Evolutionary conservation across 345 rosid genomes (phyloP).

Genomic region (Geranium rotundifolium): DNA sequence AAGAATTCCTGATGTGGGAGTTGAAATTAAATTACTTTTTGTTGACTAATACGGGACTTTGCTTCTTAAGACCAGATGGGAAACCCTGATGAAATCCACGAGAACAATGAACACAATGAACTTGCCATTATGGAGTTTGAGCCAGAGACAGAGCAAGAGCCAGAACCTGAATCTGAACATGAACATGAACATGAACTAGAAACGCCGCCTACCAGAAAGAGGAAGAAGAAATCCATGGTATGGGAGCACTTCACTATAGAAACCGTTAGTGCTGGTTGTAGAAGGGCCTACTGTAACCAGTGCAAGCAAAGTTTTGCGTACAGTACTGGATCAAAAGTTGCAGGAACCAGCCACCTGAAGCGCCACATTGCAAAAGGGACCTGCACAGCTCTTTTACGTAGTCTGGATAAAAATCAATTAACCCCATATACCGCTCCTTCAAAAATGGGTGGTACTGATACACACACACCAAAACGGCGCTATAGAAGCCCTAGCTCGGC

Average conservation of each 20-base stretch:
- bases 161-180: neutral
- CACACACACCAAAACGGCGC: conserved; percentile 48
- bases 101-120: conserved; percentile 14
- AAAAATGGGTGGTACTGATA: conserved; percentile 15
- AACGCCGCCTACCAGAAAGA: conserved; percentile 39
- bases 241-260: conserved; percentile 91
- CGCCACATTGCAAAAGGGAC: conserved; percentile 89
- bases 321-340: conserved; percentile 84
- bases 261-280: conserved; percentile 50
- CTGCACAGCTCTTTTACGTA: conserved; percentile 53
- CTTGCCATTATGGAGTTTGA: conserved; percentile 6
- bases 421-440: conserved; percentile 33
- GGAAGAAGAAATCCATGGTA: conserved; percentile 84
- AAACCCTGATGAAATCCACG: conserved; percentile 12
- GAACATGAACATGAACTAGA: conserved; percentile 15
- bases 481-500: conserved; percentile 43
- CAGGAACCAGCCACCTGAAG: conserved; percentile 93
- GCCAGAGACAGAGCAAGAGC: neutral
- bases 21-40: no score
- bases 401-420: conserved; percentile 32
- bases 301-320: conserved; percentile 99
- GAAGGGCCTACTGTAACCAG: conserved; percentile 83
- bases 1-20: no score
- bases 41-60: conserved; percentile 1
- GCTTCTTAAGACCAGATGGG: conserved; percentile 17